Percentiles rank a stretch among this genome's conserved stretches.
Evolutionary conservation across 805 yeast species (phyloP).

Genomic region (Saccharomycopsis sp.): DNA sequence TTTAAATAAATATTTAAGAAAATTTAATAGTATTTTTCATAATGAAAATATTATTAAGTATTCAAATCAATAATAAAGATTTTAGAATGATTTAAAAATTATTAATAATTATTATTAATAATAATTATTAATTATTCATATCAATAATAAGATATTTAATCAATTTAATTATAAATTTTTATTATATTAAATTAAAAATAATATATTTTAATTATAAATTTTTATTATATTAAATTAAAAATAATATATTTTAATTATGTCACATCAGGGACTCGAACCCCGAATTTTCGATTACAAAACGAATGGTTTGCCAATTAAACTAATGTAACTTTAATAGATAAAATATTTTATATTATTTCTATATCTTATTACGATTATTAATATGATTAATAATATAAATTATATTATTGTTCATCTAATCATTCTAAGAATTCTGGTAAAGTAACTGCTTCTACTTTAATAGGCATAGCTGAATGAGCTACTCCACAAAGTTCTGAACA

Average conservation of each 20-base stretch:
- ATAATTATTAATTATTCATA: too few species aligned
- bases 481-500: conserved; percentile 24
- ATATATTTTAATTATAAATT: too few species aligned
- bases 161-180: too few species aligned
- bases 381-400: too few species aligned
- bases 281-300: conserved; percentile 4
- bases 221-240: too few species aligned
- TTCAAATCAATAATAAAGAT: neutral
- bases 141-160: too few species aligned
- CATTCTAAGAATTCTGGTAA: conserved; percentile 21
- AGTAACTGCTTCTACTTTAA: conserved; percentile 21
- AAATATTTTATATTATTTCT: conserved; percentile 2
- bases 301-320: neutral
- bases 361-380: conserved; percentile 4
- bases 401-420: conserved; percentile 20
- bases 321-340: conserved; percentile 8
- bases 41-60: neutral
- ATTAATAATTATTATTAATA: neutral
- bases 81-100: neutral
- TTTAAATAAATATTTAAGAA: neutral
- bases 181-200: too few species aligned
- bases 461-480: conserved; percentile 22
- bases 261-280: conserved; percentile 16
- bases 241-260: too few species aligned
- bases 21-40: neutral